Base-by-base conservation (phyloP, 2,329 filamentous ascomycete genomes). In the Niveomyces coronatus region DNA sequence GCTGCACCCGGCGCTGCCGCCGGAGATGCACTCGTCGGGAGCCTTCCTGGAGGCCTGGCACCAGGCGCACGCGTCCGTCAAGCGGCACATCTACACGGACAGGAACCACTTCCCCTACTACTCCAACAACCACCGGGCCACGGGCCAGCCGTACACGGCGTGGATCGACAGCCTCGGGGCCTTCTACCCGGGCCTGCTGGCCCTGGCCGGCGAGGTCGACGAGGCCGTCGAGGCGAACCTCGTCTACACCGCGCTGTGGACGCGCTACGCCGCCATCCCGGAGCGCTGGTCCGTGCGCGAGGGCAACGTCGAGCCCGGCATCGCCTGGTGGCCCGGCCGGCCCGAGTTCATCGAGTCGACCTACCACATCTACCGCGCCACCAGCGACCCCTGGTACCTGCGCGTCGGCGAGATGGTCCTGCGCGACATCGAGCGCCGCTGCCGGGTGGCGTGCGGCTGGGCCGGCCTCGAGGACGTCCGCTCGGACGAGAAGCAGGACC, bases 261-360 rank as follows among this genome's bases (percentile, higher is more conserved):
- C 85, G 3, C 76, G 88, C 23, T 96, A 94, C 55, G 82, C 85
- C n/a, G 89, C 87, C 3, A 70, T 98, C 35, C 91, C 91, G 4
- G 91, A 98, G 58, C 73, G 91, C 49, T 98, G 87, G 87, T 94
- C 89, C 28, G 78, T 91, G 35, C 76, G 78, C 35, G 85, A 87
- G 17, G 83, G 82, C 19, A 79, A 81, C 38, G 81, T 96, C 32
- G 91, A 96, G 54, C 79, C 81, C 14, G 85, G 86, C 9, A 74
- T 96, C 18, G 78, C 82, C 9, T 96, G 91, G 86, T 98, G 93
- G 84, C 86, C 86, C 9, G 85, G 93, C 16, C 77, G 91, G 17
- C 91, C 91, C 5, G 91, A 98, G 57, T 96, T 96, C 54, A 87
- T 95, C 48, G 91, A 98, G 61, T 95, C 87, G 1, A 94, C 85